A percentile compares a stretch with the other conserved stretches of the same genome.
Conservation (phyloP, 192 early-diverging fungal species). For the Endogone sp. region DNA sequence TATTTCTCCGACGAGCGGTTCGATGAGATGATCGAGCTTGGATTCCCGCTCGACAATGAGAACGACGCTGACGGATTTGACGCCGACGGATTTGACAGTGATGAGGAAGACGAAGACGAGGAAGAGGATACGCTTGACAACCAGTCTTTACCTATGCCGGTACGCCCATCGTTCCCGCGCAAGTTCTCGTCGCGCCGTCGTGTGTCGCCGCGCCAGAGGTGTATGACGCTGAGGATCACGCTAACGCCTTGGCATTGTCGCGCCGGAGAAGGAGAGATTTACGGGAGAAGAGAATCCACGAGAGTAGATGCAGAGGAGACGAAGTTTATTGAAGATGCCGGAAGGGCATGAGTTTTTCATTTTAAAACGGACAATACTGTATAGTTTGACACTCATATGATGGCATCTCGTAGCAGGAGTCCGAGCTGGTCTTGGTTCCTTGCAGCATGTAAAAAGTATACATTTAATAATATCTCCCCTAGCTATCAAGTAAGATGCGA, state of each 20-base stretch:
- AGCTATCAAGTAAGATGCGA: no score
- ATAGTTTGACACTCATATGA: no score
- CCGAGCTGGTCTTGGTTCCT: no score
- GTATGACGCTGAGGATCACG: slow-evolving; percentile 28
- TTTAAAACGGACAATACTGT: no score
- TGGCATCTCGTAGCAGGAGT: no score
- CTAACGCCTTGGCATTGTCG: slow-evolving; percentile 36
- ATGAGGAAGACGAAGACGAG: no score
- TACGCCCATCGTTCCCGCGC: no score
- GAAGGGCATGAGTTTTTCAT: no score
- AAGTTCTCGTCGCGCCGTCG: background rate
- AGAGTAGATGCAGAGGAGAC: background rate
- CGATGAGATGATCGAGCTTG: slow-evolving; percentile 33
- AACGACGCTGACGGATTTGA: background rate
- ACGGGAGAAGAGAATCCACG: slow-evolving; percentile 9
- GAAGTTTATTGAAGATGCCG: no score
- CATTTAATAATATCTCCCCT: no score
- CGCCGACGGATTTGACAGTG: background rate
- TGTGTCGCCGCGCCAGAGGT: slow-evolving; percentile 8
- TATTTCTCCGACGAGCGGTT: slow-evolving; percentile 7
- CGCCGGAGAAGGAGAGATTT: slow-evolving; percentile 33
- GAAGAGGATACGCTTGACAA: slow-evolving; percentile 10
- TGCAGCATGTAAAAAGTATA: no score
- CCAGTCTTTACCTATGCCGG: no score
- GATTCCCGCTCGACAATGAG: slow-evolving; percentile 19